A percentile compares a stretch with the other conserved stretches of the same genome.
These are phyloP conservation scores for Albugo laibachii DNA, from an alignment of 352 stramenopile species.

Conservation along the genomic window DNA sequence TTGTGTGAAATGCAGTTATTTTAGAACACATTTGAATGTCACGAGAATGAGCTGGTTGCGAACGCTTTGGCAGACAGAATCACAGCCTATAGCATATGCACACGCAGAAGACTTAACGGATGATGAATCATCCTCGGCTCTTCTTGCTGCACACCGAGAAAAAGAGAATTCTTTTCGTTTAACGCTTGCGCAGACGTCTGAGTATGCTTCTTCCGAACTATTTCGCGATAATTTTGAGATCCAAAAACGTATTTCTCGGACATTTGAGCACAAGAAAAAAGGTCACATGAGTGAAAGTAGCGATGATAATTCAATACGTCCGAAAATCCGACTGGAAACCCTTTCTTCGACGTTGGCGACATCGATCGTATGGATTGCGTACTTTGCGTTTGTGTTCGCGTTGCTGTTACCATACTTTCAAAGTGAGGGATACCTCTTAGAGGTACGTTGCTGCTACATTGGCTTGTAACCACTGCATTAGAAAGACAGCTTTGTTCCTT, in stretches of 20 bases:
- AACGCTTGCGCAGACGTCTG: conserved; percentile 1
- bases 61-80: too few relatives aligned
- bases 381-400: conserved; percentile 49
- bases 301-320: conserved; percentile 6
- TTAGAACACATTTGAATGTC: too few relatives aligned
- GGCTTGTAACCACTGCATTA: not conserved
- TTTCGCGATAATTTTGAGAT: conserved; percentile 67
- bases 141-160: too few relatives aligned
- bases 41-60: too few relatives aligned
- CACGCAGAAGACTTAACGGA: too few relatives aligned
- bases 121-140: too few relatives aligned
- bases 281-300: not conserved
- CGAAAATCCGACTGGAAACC: conserved; percentile 62
- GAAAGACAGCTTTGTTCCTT: not conserved
- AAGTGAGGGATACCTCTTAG: conserved; percentile 47
- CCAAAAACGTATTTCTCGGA: conserved; percentile 24
- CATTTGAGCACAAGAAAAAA: conserved; percentile 1
- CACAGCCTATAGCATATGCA: too few relatives aligned
- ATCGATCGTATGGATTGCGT: conserved; percentile 53
- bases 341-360: conserved; percentile 51
- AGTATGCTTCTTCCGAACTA: conserved; percentile 64
- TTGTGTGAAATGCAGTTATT: too few relatives aligned
- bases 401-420: conserved; percentile 54
- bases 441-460: conserved; percentile 12
- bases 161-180: too few relatives aligned